phyloP scores from a whole-genome alignment of 23 red algal genomes.

The Gracilaria vermiculophylla region DNA sequence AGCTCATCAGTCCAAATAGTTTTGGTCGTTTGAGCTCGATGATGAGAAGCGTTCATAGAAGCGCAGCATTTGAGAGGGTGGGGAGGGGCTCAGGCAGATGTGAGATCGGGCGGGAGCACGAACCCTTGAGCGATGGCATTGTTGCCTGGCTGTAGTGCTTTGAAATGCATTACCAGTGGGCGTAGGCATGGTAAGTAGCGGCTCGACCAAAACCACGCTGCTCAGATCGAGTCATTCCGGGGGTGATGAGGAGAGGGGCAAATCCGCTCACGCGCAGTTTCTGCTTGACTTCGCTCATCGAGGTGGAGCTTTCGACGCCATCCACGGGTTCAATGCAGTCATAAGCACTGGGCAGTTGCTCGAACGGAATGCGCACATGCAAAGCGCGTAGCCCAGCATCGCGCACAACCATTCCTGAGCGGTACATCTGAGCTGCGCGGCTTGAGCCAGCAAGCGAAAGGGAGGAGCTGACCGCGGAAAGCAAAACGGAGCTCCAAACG shows the following conservation, averaged over 20 bases:
- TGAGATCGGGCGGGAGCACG: no score
- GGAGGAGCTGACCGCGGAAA: not conserved
- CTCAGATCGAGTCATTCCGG: not conserved
- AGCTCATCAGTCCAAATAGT: no score
- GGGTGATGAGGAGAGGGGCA: not conserved
- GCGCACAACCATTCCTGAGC: slow-evolving; percentile 4
- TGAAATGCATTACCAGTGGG: not conserved
- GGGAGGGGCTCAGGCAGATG: no score
- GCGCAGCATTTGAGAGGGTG: no score
- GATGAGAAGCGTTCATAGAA: no score
- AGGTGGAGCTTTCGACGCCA: not conserved
- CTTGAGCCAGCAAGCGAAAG: not conserved
- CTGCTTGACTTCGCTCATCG: not conserved
- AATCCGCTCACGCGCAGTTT: not conserved
- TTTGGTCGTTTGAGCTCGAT: no score
- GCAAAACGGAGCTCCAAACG: not conserved
- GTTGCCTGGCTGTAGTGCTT: no score
- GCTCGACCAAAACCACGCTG: slow-evolving; percentile 10
- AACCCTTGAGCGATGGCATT: no score
- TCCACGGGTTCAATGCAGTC: not conserved
- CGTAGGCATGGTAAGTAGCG: not conserved
- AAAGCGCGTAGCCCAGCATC: not conserved
- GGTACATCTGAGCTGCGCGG: not conserved
- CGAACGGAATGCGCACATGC: not conserved
- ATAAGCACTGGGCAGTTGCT: not conserved